phyloP scores from a whole-genome alignment of 148 eudicot genomes.

The Cornus florida region DNA sequence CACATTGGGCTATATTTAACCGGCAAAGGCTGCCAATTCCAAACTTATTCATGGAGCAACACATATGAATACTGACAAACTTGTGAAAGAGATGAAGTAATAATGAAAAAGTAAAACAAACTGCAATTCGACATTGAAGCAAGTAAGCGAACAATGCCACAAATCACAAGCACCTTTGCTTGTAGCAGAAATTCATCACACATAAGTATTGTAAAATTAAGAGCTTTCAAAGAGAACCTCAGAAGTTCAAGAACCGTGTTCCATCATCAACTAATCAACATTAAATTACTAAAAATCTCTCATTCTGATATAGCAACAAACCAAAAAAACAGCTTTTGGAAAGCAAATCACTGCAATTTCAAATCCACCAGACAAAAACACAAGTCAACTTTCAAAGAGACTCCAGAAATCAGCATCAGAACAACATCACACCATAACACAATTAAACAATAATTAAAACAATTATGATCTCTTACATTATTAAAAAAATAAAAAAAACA shows the following conservation, averaged over 20 bases:
- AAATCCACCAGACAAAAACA: constrained; percentile 8
- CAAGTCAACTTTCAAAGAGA: constrained; percentile 3
- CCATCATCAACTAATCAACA: not conserved
- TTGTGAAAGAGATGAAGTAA: not conserved
- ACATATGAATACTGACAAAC: not conserved
- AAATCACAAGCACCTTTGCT: not conserved
- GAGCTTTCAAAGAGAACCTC: not conserved
- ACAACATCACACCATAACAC: not conserved
- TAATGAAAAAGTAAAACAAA: not conserved
- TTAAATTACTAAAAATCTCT: not conserved
- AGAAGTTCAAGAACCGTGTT: not conserved
- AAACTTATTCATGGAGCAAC: not conserved
- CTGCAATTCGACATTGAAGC: not conserved
- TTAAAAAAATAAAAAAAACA: not conserved
- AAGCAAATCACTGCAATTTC: constrained; percentile 7
- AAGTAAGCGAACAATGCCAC: not conserved
- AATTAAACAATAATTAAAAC: not conserved
- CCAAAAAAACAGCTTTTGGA: not conserved
- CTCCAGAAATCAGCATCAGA: not conserved
- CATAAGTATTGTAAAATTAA: not conserved
- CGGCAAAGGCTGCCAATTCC: not conserved
- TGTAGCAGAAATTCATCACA: not conserved
- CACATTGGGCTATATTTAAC: not conserved
- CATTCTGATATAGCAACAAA: not conserved
- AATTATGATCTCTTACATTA: not conserved